A percentile compares a stretch with the other conserved stretches of the same genome.
Conservation (phyloP, 805 yeast species). For the Metschnikowia shivogae region DNA sequence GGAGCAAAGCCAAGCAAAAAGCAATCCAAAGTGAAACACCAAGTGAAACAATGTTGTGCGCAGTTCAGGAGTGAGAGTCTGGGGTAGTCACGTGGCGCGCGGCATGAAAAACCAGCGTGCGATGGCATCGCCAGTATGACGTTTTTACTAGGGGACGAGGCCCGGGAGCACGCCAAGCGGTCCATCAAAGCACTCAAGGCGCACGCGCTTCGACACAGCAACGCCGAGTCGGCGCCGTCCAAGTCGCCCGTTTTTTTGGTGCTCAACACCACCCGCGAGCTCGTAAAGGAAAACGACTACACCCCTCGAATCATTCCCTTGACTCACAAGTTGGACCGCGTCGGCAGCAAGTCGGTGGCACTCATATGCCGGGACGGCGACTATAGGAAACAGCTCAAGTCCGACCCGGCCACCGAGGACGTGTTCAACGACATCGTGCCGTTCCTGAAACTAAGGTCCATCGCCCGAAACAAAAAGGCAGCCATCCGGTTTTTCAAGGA, state of each 20-base stretch:
- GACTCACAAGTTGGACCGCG: conserved; percentile 45
- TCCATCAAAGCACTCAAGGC: conserved; percentile 16
- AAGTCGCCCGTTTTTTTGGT: conserved; percentile 36
- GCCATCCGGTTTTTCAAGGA: conserved; percentile 51
- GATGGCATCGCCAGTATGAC: conserved; percentile 9
- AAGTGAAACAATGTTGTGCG: no score
- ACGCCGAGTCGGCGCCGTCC: background rate
- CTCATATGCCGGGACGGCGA: conserved; percentile 75
- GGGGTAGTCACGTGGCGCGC: conserved; percentile 8
- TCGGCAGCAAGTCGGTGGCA: conserved; percentile 49
- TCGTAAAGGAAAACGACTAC: conserved; percentile 43
- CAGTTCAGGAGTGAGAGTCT: background rate
- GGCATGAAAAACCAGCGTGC: background rate
- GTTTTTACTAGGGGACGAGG: conserved; percentile 18
- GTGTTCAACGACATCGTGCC: conserved; percentile 58
- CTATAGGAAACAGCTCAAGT: conserved; percentile 48
- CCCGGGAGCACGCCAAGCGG: conserved; percentile 17
- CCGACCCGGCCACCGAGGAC: conserved; percentile 56
- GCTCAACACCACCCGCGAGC: conserved; percentile 45
- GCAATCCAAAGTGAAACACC: no score
- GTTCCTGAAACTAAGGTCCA: conserved; percentile 50
- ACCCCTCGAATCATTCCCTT: conserved; percentile 60
- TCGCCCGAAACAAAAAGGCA: conserved; percentile 41
- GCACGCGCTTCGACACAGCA: conserved; percentile 5
- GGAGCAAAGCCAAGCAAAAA: no score